Base-by-base conservation (phyloP, 257 asterid genomes). In the Ilex aquifolium region DNA sequence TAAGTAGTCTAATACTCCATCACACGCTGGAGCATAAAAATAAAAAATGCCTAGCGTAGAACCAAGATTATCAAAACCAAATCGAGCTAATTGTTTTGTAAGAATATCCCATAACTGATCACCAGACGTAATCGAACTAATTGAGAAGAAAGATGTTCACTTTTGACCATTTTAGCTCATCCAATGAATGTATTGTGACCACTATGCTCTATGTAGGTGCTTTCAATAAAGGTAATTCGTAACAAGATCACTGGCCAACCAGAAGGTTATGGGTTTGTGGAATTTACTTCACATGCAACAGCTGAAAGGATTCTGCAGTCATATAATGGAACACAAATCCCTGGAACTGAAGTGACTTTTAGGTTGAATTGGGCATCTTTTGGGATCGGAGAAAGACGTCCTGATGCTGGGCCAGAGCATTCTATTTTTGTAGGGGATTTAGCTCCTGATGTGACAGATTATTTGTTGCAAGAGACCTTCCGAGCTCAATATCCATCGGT, bases 361-460 rank as follows among this genome's bases (percentile, higher is more conserved):
- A 83, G 99, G 82, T 74, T 93, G 79, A 93, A 93, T 70, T 93
- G 99, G 99, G 99, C 97, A 31, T 90, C 97, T 21, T 93, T 90
- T 72, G 99, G 99, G 55, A 71, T 82, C 50, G 97, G 98, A 65
- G 98, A 87, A 68, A 77, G 82, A 62, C 94, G 97, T 63, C 16
- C 64, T 13, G 96, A 90, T 59, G 82, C 80, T 27, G 99, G 96
- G 13, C 96, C 95, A 0, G 99, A 93, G 69, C 96, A 90, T 74
- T 93, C 99, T 61, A 93, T 93, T 54, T 93, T 93, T 69, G 99
- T 93, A 7, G 99, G 99, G 55, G 99, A 93, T 81, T 82, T 93
- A 69, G 96, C 99, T 2, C 99, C 99, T 44, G 99, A 93, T 74
- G 97, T 93, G 30, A 93, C 95, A 2, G 99, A 93, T 70, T 90